Percentiles rank a stretch among this genome's conserved stretches.
phyloP scores from a whole-genome alignment of 305 asterid species.

The Lippia alba region DNA sequence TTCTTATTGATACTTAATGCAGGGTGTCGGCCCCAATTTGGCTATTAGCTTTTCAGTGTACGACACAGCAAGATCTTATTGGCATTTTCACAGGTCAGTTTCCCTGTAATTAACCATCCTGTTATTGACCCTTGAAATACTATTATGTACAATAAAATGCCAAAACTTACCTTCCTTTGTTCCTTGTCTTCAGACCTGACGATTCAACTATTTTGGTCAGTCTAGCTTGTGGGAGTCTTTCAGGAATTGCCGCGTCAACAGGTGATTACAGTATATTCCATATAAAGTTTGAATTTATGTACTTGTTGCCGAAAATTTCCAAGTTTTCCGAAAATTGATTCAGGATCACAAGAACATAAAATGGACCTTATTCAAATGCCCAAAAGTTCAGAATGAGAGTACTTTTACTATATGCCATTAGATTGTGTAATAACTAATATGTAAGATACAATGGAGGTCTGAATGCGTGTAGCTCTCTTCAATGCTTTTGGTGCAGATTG shows the following conservation, averaged over 20 bases:
- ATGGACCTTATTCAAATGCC: not conserved
- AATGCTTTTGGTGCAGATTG: constrained; percentile 90
- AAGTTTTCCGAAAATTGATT: not conserved
- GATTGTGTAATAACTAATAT: constrained; percentile 37
- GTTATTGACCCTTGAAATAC: constrained; percentile 28
- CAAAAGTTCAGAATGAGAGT: constrained; percentile 1
- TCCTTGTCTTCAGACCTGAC: constrained; percentile 58
- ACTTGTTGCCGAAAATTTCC: constrained; percentile 13
- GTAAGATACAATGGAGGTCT: constrained; percentile 45
- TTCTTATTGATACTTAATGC: constrained; percentile 42
- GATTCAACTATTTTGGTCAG: constrained; percentile 72
- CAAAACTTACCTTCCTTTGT: constrained; percentile 22
- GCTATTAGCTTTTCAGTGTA: constrained; percentile 89
- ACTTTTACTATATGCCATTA: constrained; percentile 29
- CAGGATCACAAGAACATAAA: constrained; percentile 5
- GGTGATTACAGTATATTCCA: constrained; percentile 46
- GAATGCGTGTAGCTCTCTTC: constrained; percentile 80
- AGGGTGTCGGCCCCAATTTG: constrained; percentile 91
- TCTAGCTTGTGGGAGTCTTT: constrained; percentile 90
- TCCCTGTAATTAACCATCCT: constrained; percentile 14
- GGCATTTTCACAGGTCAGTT: constrained; percentile 72
- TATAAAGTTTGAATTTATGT: constrained; percentile 2
- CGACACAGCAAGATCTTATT: constrained; percentile 69
- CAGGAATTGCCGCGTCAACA: constrained; percentile 87
- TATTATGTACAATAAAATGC: constrained; percentile 12